Evolutionary conservation across 2,329 filamentous ascomycete genomes (phyloP).

Genomic region (Lecanicillium sp.): DNA sequence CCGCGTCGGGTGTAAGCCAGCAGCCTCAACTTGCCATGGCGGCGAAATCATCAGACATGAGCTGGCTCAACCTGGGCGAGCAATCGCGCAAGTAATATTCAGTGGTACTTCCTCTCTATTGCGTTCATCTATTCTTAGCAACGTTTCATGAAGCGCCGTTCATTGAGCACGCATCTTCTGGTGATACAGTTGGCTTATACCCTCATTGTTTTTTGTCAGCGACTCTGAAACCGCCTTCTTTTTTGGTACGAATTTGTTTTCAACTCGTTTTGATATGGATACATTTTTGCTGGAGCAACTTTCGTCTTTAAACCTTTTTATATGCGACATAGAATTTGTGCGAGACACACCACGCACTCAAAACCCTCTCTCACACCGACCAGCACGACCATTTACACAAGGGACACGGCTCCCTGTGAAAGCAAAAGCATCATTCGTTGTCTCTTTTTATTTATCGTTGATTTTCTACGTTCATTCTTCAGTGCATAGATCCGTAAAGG

Average conservation of each 20-base stretch:
- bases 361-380: conserved; percentile 9
- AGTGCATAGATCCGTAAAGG: too few species aligned
- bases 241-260: conserved; percentile 8
- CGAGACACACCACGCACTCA: background rate
- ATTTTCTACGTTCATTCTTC: conserved; percentile 1
- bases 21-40: conserved; percentile 44
- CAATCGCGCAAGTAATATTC: conserved; percentile 17
- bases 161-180: conserved; percentile 10
- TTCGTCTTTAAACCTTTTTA: too few species aligned
- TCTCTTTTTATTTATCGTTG: conserved; percentile 3
- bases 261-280: too few species aligned
- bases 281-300: too few species aligned
- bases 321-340: too few species aligned
- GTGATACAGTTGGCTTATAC: conserved; percentile 11
- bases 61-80: conserved; percentile 67
- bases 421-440: conserved; percentile 13
- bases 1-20: conserved; percentile 30
- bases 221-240: background rate
- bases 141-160: conserved; percentile 9
- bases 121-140: conserved; percentile 1
- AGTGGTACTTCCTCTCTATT: background rate
- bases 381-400: conserved; percentile 2
- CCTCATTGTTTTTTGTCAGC: conserved; percentile 4
- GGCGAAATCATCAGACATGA: conserved; percentile 58
- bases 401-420: conserved; percentile 9